Conservation (phyloP, 106 monocot species). For the Iris macrosiphon region DNA sequence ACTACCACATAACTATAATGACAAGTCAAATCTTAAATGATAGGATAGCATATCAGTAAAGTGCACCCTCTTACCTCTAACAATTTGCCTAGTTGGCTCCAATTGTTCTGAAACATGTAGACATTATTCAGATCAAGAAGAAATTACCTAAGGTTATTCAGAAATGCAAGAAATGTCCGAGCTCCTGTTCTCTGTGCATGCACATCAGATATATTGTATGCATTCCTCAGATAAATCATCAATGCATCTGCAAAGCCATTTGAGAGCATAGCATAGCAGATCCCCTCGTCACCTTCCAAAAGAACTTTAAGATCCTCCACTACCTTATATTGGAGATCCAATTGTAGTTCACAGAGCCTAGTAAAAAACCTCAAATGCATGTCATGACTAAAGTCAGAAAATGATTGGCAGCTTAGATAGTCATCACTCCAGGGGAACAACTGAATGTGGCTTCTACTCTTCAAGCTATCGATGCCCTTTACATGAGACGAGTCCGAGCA, state of each 20-base stretch:
- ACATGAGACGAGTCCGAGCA: slow-evolving; percentile 41
- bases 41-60: neutral
- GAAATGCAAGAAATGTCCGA: slow-evolving; percentile 52
- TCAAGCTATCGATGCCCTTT: slow-evolving; percentile 16
- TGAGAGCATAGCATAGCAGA: slow-evolving; percentile 36
- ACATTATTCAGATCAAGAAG: too few relatives aligned
- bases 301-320: slow-evolving; percentile 39
- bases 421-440: slow-evolving; percentile 57
- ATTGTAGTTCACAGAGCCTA: slow-evolving; percentile 37
- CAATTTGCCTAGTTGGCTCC: too few relatives aligned
- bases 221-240: slow-evolving; percentile 45
- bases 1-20: too few relatives aligned
- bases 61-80: neutral
- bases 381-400: slow-evolving; percentile 42
- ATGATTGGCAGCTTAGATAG: slow-evolving; percentile 39
- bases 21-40: neutral
- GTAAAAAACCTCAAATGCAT: slow-evolving; percentile 58
- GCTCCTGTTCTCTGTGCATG: slow-evolving; percentile 39
- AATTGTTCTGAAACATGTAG: too few relatives aligned
- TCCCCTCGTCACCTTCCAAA: slow-evolving; percentile 28
- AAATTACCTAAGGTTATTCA: slow-evolving; percentile 46
- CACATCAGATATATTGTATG: slow-evolving; percentile 27
- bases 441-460: slow-evolving; percentile 11
- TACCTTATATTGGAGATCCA: slow-evolving; percentile 33
- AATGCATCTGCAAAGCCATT: slow-evolving; percentile 66